phyloP scores from a whole-genome alignment of 306 rosid species.

The Castanea crenata region DNA sequence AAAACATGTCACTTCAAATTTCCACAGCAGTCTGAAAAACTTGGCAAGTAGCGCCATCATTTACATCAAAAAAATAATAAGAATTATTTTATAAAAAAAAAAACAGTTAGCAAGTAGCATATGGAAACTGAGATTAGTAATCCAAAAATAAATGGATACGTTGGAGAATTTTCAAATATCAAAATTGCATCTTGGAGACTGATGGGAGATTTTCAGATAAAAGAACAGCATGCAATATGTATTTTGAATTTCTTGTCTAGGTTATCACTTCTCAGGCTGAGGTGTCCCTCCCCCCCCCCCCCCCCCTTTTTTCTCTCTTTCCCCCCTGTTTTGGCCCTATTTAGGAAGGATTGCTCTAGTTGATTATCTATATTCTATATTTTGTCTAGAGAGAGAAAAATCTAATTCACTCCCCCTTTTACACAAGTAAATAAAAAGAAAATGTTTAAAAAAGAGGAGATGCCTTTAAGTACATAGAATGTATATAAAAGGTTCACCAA shows the following conservation, averaged over 20 bases:
- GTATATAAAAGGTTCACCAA: too few species aligned
- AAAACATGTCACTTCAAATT: not conserved
- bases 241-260: not conserved
- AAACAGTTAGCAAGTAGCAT: not conserved
- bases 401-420: not conserved
- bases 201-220: not conserved
- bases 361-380: not conserved
- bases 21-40: not conserved
- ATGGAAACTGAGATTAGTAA: slow-evolving; percentile 3
- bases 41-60: not conserved
- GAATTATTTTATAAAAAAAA: too few species aligned
- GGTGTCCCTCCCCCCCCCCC: not conserved
- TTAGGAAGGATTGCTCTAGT: not conserved
- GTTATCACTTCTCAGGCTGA: not conserved
- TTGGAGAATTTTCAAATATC: not conserved
- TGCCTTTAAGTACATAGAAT: too few species aligned
- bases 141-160: slow-evolving; percentile 3
- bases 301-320: too few species aligned
- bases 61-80: too few species aligned
- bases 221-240: slow-evolving; percentile 6
- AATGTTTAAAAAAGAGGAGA: too few species aligned
- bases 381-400: not conserved
- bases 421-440: too few species aligned
- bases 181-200: slow-evolving; percentile 6
- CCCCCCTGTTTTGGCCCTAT: not conserved